These are phyloP conservation scores for Macrophomina pseudophaseolina DNA, from an alignment of 2,329 filamentous ascomycete species.

Conservation along the genomic window DNA sequence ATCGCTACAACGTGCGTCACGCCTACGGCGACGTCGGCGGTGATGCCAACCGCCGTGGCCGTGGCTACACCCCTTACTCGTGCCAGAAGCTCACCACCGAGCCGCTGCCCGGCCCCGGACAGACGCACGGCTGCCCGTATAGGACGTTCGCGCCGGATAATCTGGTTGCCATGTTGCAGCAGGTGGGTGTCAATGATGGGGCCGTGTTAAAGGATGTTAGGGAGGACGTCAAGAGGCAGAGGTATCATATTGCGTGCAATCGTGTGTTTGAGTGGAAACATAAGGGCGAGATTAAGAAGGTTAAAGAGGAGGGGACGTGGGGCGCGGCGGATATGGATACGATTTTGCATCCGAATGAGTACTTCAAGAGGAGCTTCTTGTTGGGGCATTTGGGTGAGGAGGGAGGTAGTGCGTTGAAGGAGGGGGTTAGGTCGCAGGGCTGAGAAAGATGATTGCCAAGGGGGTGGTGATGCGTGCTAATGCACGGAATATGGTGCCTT, in stretches of 20 bases:
- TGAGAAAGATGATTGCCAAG: background rate
- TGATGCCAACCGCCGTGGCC: constrained; percentile 82
- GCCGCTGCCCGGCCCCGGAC: constrained; percentile 81
- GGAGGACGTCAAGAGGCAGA: constrained; percentile 85
- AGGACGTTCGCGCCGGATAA: constrained; percentile 91
- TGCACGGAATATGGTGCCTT: background rate
- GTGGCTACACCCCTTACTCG: constrained; percentile 88
- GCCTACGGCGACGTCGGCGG: constrained; percentile 93
- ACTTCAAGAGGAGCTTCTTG: constrained; percentile 93
- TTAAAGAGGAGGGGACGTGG: constrained; percentile 56
- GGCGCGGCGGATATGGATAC: constrained; percentile 80
- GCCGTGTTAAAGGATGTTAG: constrained; percentile 79
- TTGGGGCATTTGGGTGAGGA: constrained; percentile 74
- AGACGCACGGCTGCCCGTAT: constrained; percentile 96
- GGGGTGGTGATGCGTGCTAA: background rate
- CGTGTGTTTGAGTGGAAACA: constrained; percentile 90
- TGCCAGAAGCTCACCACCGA: constrained; percentile 96
- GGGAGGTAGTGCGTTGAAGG: constrained; percentile 33
- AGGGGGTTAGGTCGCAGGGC: constrained; percentile 11
- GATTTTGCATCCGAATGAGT: constrained; percentile 96
- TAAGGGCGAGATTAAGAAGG: constrained; percentile 61
- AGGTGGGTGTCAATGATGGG: constrained; percentile 78
- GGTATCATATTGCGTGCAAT: constrained; percentile 96
- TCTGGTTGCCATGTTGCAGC: constrained; percentile 74
- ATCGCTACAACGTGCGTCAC: constrained; percentile 97